These are phyloP conservation scores for Karstenula rhodostoma DNA, from an alignment of 2,329 filamentous ascomycete species.

Conservation along the genomic window DNA sequence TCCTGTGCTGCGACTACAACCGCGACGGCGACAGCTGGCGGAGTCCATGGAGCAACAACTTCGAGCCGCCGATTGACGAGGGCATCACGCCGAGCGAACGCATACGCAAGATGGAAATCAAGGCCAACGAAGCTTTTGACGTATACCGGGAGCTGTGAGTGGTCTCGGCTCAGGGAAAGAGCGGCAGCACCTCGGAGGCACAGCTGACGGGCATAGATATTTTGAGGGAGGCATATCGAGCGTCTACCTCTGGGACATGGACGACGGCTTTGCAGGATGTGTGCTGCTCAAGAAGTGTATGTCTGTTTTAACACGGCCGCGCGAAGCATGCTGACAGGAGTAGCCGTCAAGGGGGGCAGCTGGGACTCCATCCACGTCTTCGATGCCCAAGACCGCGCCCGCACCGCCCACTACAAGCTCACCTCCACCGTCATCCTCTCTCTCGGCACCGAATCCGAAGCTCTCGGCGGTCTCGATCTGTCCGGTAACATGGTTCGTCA, in stretches of 20 bases:
- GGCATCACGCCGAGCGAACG: slow-evolving; percentile 89
- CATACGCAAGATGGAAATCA: slow-evolving; percentile 91
- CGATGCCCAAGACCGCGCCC: slow-evolving; percentile 90
- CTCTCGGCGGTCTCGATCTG: slow-evolving; percentile 86
- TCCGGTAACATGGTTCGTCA: slow-evolving; percentile 98
- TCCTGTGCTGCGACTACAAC: slow-evolving; percentile 99
- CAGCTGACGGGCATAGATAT: slow-evolving; percentile 62
- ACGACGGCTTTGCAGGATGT: slow-evolving; percentile 96
- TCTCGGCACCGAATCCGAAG: slow-evolving; percentile 72
- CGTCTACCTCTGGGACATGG: slow-evolving; percentile 98
- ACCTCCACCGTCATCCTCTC: slow-evolving; percentile 96
- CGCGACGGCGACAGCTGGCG: slow-evolving; percentile 97
- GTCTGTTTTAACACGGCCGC: slow-evolving; percentile 34
- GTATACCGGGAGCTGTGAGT: slow-evolving; percentile 86
- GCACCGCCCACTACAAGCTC: slow-evolving; percentile 95
- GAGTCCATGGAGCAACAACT: slow-evolving; percentile 98
- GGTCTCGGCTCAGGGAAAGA: slow-evolving; percentile 1
- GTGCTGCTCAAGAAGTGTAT: slow-evolving; percentile 93
- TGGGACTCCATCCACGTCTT: slow-evolving; percentile 99
- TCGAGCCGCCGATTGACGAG: slow-evolving; percentile 87
- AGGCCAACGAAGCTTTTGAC: slow-evolving; percentile 95
- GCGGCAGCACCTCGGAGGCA: not conserved
- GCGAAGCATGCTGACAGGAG: slow-evolving; percentile 24
- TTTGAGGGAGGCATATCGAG: slow-evolving; percentile 96
- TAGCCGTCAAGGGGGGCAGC: slow-evolving; percentile 77